These are phyloP conservation scores for Zymoseptoria brevis DNA, from an alignment of 2,329 filamentous ascomycete species.

Conservation along the genomic window DNA sequence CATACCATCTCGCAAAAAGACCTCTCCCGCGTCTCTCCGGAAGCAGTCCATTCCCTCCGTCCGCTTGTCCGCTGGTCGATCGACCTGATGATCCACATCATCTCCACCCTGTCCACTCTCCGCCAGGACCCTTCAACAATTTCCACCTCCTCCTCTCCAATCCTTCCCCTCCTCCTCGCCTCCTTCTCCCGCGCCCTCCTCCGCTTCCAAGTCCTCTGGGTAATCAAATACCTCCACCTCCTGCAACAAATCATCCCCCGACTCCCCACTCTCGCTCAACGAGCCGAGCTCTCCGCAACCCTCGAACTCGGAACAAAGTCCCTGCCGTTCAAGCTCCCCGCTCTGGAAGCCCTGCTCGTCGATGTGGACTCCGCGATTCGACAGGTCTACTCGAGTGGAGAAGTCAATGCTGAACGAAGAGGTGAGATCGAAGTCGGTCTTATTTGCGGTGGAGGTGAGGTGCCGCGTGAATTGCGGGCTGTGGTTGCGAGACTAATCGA, in stretches of 20 bases:
- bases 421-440: conserved; percentile 46
- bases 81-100: conserved; percentile 52
- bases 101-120: conserved; percentile 46
- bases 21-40: conserved; percentile 34
- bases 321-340: conserved; percentile 39
- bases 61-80: conserved; percentile 73
- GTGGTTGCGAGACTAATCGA: conserved; percentile 43
- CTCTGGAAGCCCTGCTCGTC: conserved; percentile 41
- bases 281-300: conserved; percentile 43
- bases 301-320: conserved; percentile 42
- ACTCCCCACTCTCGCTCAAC: conserved; percentile 46
- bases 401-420: conserved; percentile 39
- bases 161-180: conserved; percentile 54
- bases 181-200: conserved; percentile 68
- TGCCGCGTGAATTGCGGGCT: conserved; percentile 45
- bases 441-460: conserved; percentile 40
- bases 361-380: conserved; percentile 61
- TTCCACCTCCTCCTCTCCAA: conserved; percentile 14
- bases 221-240: conserved; percentile 32
- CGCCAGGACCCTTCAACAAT: conserved; percentile 15
- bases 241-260: conserved; percentile 12
- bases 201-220: conserved; percentile 57
- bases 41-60: conserved; percentile 63
- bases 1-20: conserved; percentile 17
- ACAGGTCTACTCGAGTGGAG: conserved; percentile 42